Evolutionary conservation across 495 filamentous ascomycete species (phyloP).

Genomic region (Sphaerosporella brunnea): DNA sequence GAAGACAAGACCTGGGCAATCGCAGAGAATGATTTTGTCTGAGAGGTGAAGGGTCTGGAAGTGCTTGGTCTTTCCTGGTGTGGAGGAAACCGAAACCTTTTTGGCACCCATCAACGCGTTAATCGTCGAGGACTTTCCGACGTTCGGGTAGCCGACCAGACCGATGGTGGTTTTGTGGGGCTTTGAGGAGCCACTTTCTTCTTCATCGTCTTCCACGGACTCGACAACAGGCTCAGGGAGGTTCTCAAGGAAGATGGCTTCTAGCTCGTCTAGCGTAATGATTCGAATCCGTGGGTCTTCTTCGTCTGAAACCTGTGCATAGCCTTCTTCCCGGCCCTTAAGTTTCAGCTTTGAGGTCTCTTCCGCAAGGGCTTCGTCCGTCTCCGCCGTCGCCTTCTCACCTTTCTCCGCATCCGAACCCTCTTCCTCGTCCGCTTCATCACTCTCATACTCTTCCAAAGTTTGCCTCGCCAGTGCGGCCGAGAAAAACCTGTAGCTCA

Average conservation of each 20-base stretch:
- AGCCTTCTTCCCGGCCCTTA: slow-evolving; percentile 10
- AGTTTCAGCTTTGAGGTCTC: slow-evolving; percentile 13
- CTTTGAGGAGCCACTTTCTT: no score
- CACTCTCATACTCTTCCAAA: slow-evolving; percentile 51
- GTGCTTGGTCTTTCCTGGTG: slow-evolving; percentile 97
- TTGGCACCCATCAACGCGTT: slow-evolving; percentile 95
- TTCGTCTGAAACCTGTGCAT: slow-evolving; percentile 7
- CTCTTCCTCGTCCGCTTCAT: slow-evolving; percentile 31
- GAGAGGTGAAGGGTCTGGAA: slow-evolving; percentile 96
- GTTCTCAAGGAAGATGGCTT: slow-evolving; percentile 68
- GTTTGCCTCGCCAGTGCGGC: slow-evolving; percentile 75
- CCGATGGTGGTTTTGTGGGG: slow-evolving; percentile 68
- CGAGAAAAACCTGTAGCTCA: slow-evolving; percentile 91
- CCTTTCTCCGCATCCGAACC: slow-evolving; percentile 30
- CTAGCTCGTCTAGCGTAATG: slow-evolving; percentile 77
- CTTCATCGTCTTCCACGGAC: no score
- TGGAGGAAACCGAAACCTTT: slow-evolving; percentile 95
- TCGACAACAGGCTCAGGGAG: slow-evolving; percentile 40
- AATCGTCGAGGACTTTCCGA: slow-evolving; percentile 97
- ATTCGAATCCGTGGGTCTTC: slow-evolving; percentile 56
- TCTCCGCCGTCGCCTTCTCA: slow-evolving; percentile 5
- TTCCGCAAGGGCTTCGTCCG: slow-evolving; percentile 12
- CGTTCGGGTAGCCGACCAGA: slow-evolving; percentile 95
- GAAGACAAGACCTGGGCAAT: slow-evolving; percentile 97
- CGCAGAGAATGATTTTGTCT: slow-evolving; percentile 75